phyloP scores from a whole-genome alignment of 2,329 filamentous ascomycete species.

The Acrodontium crateriforme region DNA sequence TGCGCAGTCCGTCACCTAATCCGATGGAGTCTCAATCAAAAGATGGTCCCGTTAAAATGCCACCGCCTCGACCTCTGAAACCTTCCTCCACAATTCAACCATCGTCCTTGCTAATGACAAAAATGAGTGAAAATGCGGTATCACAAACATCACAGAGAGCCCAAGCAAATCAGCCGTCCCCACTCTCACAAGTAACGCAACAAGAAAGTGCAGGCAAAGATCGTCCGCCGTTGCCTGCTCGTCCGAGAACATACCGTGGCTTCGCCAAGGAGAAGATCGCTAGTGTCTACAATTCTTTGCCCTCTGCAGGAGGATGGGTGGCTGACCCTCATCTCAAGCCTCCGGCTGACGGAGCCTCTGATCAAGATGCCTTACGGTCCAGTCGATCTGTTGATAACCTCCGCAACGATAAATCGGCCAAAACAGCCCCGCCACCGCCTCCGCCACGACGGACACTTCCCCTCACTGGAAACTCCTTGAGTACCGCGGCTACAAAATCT shows the following conservation, averaged over 20 bases:
- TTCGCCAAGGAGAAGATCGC: constrained; percentile 11
- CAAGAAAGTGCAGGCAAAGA: constrained; percentile 15
- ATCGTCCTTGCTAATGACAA: too few species aligned
- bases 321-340: constrained; percentile 3
- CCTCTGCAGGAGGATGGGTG: constrained; percentile 5
- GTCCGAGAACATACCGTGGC: constrained; percentile 16
- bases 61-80: constrained; percentile 24
- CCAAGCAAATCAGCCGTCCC: constrained; percentile 15
- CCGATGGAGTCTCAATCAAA: constrained; percentile 7
- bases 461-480: constrained; percentile 19
- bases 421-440: constrained; percentile 8
- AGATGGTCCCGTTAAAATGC: constrained; percentile 11
- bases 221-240: constrained; percentile 18
- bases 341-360: not conserved
- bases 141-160: constrained; percentile 3
- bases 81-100: constrained; percentile 21
- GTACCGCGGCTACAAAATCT: constrained; percentile 16
- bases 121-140: too few species aligned
- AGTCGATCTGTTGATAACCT: constrained; percentile 5
- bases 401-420: constrained; percentile 1
- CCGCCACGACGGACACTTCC: constrained; percentile 3
- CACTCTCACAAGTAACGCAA: constrained; percentile 21
- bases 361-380: constrained; percentile 1
- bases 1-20: constrained; percentile 26
- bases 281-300: constrained; percentile 2